phyloP scores from a whole-genome alignment of 2,329 filamentous ascomycete genomes.

The Diaporthe citri region DNA sequence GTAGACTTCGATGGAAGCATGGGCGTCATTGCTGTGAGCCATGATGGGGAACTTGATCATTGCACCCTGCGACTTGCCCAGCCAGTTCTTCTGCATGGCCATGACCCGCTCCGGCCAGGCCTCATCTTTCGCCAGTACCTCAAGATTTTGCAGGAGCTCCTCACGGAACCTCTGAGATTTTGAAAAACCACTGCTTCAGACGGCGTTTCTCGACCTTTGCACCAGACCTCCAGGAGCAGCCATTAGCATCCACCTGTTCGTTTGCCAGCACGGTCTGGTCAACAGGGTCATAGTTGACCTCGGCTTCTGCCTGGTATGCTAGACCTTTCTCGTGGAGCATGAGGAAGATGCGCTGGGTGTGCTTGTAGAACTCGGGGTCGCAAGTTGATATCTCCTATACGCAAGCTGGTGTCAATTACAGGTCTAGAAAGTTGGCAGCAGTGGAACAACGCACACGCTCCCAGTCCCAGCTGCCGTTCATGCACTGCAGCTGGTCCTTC shows the following conservation, averaged over 20 bases:
- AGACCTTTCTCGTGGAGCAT: constrained; percentile 80
- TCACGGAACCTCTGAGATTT: constrained; percentile 84
- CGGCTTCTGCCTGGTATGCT: constrained; percentile 84
- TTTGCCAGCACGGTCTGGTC: constrained; percentile 93
- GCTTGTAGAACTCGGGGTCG: constrained; percentile 87
- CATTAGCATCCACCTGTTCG: constrained; percentile 90
- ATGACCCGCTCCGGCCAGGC: constrained; percentile 88
- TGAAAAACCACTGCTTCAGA: constrained; percentile 91
- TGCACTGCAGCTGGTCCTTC: constrained; percentile 82
- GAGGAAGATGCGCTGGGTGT: constrained; percentile 88
- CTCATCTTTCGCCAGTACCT: constrained; percentile 70
- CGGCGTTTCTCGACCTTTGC: constrained; percentile 84
- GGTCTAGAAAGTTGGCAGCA: not conserved
- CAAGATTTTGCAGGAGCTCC: constrained; percentile 77
- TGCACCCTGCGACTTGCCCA: constrained; percentile 82
- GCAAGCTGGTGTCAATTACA: constrained; percentile 34
- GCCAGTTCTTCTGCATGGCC: constrained; percentile 88
- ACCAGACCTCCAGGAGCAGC: constrained; percentile 88
- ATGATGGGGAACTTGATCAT: constrained; percentile 77
- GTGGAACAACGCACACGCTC: constrained; percentile 70
- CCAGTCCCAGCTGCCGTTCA: constrained; percentile 91
- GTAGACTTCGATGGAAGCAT: constrained; percentile 76
- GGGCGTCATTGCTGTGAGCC: constrained; percentile 54
- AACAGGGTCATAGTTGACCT: constrained; percentile 92
- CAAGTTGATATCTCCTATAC: constrained; percentile 84